phyloP scores from a whole-genome alignment of 2,329 filamentous ascomycete species.

The Simplicillium aogashimaense region DNA sequence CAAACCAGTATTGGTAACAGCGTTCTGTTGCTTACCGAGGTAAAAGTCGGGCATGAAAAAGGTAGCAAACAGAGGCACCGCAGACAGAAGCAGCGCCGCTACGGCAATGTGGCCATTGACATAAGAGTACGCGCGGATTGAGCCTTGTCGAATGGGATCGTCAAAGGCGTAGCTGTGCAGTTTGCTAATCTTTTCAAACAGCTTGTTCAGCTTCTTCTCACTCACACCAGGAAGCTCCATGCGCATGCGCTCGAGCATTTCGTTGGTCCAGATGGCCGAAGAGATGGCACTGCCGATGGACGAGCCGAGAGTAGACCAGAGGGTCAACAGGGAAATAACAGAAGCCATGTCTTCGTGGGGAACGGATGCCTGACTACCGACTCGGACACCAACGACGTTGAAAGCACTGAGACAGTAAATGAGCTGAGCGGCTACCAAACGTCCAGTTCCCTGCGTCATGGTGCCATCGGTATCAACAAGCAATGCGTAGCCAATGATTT shows the following conservation, averaged over 20 bases:
- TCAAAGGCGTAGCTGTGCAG: constrained; percentile 6
- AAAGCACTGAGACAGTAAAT: constrained; percentile 25
- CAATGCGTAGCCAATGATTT: constrained; percentile 9
- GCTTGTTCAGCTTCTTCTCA: constrained; percentile 8
- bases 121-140: constrained; percentile 17
- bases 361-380: constrained; percentile 29
- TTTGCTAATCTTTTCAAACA: constrained; percentile 2
- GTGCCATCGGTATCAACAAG: constrained; percentile 16
- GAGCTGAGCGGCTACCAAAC: constrained; percentile 22
- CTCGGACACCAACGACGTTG: constrained; percentile 27
- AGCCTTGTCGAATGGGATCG: constrained; percentile 11
- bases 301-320: constrained; percentile 18
- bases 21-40: constrained; percentile 23
- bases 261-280: constrained; percentile 24
- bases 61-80: constrained; percentile 21
- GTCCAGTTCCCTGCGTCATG: constrained; percentile 22
- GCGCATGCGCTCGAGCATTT: constrained; percentile 17
- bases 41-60: constrained; percentile 31
- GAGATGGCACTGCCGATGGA: constrained; percentile 27
- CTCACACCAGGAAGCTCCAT: constrained; percentile 13
- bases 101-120: constrained; percentile 18
- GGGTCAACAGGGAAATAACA: constrained; percentile 24
- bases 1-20: constrained; percentile 20
- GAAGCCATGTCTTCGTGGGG: constrained; percentile 30
- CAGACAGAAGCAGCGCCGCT: constrained; percentile 17